Base-by-base conservation (phyloP, 1,139 yeast species). In the Schwanniomyces etchellsii region DNA sequence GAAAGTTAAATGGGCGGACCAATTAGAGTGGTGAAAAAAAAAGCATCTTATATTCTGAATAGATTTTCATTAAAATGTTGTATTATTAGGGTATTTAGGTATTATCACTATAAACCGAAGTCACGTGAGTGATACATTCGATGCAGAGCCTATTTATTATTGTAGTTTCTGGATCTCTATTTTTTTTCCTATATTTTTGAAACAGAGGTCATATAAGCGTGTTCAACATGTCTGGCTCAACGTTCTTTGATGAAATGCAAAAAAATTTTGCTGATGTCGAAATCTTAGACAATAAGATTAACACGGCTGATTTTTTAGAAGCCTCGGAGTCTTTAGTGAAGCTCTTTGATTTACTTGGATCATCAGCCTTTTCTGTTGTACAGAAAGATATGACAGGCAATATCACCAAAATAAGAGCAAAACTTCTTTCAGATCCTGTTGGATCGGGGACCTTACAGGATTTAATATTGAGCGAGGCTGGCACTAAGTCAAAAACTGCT, bases 321-420 rank as follows among this genome's bases (percentile, higher is more conserved):
- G 96, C 96, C 9, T 69, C 94, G 16, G 93, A 81, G 59, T 79
- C 93, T 7, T 67, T 86, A 37, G 89, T 86, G 45, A 78, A 81
- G 52, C 66, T 88, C 41, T 86, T 86, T 53, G 94, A 86, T 52
- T 65, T 88, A 35, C 69, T 86, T 40, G 95, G 95, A 16, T 81
- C 94, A 14, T 63, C 91, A 16, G 95, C 96, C 11, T 86, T 86
- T 49, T 60, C 79, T 11, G 85, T 83, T 30, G 96, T 86, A 33
- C 94, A 85, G 56, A 81, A 71, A 44, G 96, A 86, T 55, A 81
- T 86, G 86, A 80, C 75, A 22, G 96, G 96, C 24, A 86, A 86
- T 57, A 82, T 86, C 52, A 65, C 65, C 49, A 86, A 86, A 59
- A 74, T 86, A 43, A 69, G 89, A 43, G 63, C 76, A 30, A 75